phyloP scores from a whole-genome alignment of 2,329 filamentous ascomycete species.

The Cordyceps fumosorosea region DNA sequence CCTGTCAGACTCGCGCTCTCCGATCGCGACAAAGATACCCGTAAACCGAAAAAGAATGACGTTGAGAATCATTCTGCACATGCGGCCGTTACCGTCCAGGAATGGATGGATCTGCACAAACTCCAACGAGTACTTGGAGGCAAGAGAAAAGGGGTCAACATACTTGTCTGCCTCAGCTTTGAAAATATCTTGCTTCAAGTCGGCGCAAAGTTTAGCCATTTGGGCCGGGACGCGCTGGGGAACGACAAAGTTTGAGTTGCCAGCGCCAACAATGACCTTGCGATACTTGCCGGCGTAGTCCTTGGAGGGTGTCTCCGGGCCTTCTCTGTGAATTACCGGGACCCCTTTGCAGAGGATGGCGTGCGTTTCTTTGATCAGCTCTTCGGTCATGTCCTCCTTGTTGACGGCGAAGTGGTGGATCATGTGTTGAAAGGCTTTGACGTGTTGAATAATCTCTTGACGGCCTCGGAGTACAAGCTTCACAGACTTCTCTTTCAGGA shows the following conservation, averaged over 20 bases:
- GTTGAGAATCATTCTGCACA: constrained; percentile 32
- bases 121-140: constrained; percentile 21
- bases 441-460: constrained; percentile 20
- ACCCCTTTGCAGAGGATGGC: not conserved
- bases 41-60: constrained; percentile 25
- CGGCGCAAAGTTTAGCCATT: constrained; percentile 23
- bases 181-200: constrained; percentile 17
- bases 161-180: not conserved
- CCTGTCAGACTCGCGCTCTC: constrained; percentile 12
- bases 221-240: constrained; percentile 20
- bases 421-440: constrained; percentile 18
- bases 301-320: constrained; percentile 4
- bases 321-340: not conserved
- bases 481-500: not conserved
- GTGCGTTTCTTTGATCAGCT: not conserved
- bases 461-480: constrained; percentile 14
- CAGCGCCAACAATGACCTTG: constrained; percentile 19
- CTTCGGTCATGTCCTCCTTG: not conserved
- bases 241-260: constrained; percentile 22
- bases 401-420: constrained; percentile 33
- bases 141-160: constrained; percentile 26
- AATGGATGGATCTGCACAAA: constrained; percentile 35
- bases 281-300: constrained; percentile 23
- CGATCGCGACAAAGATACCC: constrained; percentile 17
- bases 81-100: constrained; percentile 31